A percentile compares a stretch with the other conserved stretches of the same genome.
phyloP scores from a whole-genome alignment of 805 yeast genomes.

The Pichia paraexigua region DNA sequence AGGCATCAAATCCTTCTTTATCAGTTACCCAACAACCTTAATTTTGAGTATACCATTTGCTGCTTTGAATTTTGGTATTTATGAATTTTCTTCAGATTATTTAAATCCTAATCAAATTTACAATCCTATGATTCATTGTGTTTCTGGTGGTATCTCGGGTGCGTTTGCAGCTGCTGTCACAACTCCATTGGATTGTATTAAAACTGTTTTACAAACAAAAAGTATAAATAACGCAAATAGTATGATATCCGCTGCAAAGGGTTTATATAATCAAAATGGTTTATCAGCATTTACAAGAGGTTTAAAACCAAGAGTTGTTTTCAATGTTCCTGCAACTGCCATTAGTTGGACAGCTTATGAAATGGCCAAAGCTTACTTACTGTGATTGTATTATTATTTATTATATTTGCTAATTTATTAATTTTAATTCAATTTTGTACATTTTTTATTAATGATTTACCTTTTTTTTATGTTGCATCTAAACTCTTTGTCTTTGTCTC shows the following conservation, averaged over 20 bases:
- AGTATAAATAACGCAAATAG: conserved; percentile 57
- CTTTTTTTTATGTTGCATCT: not conserved
- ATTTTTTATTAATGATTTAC: not conserved
- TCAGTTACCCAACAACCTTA: conserved; percentile 90
- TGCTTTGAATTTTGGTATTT: conserved; percentile 86
- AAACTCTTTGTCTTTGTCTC: no score
- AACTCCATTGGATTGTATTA: conserved; percentile 89
- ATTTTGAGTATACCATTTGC: conserved; percentile 92
- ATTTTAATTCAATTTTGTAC: not conserved
- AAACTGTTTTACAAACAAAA: conserved; percentile 83
- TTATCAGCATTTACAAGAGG: conserved; percentile 72
- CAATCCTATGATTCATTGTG: conserved; percentile 87
- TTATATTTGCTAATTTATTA: not conserved
- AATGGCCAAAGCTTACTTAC: conserved; percentile 77
- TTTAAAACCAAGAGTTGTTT: conserved; percentile 79
- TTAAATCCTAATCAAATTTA: conserved; percentile 72
- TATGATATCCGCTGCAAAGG: conserved; percentile 60
- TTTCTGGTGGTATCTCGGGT: conserved; percentile 91
- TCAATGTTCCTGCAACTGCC: conserved; percentile 93
- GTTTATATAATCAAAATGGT: conserved; percentile 56
- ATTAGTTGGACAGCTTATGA: conserved; percentile 97
- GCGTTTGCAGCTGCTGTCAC: conserved; percentile 93
- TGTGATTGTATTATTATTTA: conserved; percentile 13
- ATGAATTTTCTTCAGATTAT: conserved; percentile 72
- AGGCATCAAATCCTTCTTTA: conserved; percentile 76